Conservation (phyloP, 495 filamentous ascomycete genomes). For the Apiosordaria backusii region DNA sequence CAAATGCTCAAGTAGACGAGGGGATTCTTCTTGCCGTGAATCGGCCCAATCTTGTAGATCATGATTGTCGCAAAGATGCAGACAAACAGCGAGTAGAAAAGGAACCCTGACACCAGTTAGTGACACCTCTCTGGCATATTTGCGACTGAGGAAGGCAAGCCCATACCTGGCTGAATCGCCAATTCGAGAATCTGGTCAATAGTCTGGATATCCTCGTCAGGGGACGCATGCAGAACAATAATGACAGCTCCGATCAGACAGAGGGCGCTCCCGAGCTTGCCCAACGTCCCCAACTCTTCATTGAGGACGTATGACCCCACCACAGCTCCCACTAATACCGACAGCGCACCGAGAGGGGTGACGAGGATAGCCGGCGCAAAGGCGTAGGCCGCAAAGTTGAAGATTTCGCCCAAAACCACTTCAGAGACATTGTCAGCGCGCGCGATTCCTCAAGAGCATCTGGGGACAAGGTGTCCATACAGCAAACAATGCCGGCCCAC, state of each 20-base stretch:
- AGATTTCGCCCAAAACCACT: slow-evolving; percentile 84
- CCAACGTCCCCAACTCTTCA: slow-evolving; percentile 81
- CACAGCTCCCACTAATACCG: slow-evolving; percentile 91
- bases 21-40: slow-evolving; percentile 90
- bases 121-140: neutral
- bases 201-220: slow-evolving; percentile 81
- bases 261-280: slow-evolving; percentile 91
- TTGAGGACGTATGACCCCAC: slow-evolving; percentile 91
- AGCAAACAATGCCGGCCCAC: slow-evolving; percentile 89
- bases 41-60: slow-evolving; percentile 90
- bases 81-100: slow-evolving; percentile 75
- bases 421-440: slow-evolving; percentile 20
- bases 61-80: slow-evolving; percentile 78
- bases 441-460: slow-evolving; percentile 11
- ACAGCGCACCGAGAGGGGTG: slow-evolving; percentile 87
- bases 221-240: slow-evolving; percentile 94
- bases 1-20: slow-evolving; percentile 95
- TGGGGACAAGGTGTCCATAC: slow-evolving; percentile 48
- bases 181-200: slow-evolving; percentile 85
- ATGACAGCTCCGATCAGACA: slow-evolving; percentile 95
- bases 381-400: slow-evolving; percentile 96
- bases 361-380: slow-evolving; percentile 97
- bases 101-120: slow-evolving; percentile 63
- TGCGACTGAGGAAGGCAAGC: neutral
- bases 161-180: slow-evolving; percentile 82